Evolutionary conservation across 2,329 filamentous ascomycete species (phyloP).

Genomic region (Clarireedia hainanense): DNA sequence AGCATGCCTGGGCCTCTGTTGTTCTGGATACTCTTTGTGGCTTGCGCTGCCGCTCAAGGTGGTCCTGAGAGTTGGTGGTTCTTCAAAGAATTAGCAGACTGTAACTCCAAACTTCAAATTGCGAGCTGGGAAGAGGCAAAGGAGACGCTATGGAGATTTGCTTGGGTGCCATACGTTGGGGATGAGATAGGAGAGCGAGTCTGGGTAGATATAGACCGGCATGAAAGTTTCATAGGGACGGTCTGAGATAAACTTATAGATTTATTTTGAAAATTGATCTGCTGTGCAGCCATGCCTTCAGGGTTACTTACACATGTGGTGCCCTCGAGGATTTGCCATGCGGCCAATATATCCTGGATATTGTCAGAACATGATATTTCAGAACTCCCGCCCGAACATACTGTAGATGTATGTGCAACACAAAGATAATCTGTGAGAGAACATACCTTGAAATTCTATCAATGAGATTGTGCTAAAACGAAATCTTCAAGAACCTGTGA

Average conservation of each 20-base stretch:
- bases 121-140: not conserved
- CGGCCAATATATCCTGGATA: too few relatives aligned
- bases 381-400: too few relatives aligned
- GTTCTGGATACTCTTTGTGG: slow-evolving; percentile 5
- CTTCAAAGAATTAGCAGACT: not conserved
- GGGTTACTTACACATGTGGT: too few relatives aligned
- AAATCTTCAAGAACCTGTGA: too few relatives aligned
- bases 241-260: not conserved
- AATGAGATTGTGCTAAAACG: too few relatives aligned
- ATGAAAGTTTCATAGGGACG: not conserved
- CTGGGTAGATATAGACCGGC: not conserved
- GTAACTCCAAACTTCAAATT: not conserved
- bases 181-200: not conserved
- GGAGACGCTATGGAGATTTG: not conserved
- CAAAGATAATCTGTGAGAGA: too few relatives aligned
- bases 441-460: too few relatives aligned
- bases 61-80: not conserved
- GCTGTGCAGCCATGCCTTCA: too few relatives aligned
- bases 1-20: not conserved
- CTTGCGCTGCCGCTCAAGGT: not conserved
- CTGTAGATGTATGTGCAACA: too few relatives aligned
- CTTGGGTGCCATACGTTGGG: not conserved
- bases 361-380: too few relatives aligned
- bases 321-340: too few relatives aligned
- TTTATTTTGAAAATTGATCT: not conserved